Evolutionary conservation across 139 green algal species (phyloP).

Genomic region (Diplosphaera chodatii): DNA sequence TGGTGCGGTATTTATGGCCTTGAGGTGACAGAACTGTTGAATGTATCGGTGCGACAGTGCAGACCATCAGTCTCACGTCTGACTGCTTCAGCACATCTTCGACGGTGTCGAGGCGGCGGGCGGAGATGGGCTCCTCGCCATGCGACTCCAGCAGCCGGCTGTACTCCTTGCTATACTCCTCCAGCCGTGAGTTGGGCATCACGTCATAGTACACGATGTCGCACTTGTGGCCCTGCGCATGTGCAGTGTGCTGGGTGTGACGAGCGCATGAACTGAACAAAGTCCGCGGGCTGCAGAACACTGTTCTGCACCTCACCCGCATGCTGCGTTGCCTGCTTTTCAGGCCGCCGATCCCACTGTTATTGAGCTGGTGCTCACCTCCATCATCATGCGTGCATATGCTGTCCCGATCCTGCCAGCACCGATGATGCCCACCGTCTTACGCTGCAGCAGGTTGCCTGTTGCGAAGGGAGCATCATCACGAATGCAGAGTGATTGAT

Average conservation of each 20-base stretch:
- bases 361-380: too few relatives aligned
- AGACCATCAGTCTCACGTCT: too few relatives aligned
- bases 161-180: slow-evolving; percentile 72
- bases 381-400: neutral
- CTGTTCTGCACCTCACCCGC: too few relatives aligned
- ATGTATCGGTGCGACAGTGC: too few relatives aligned
- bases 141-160: slow-evolving; percentile 64
- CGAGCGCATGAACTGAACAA: too few relatives aligned
- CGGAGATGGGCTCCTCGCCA: slow-evolving; percentile 68
- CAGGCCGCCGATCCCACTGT: too few relatives aligned
- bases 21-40: too few relatives aligned
- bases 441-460: slow-evolving; percentile 72
- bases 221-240: slow-evolving; percentile 99
- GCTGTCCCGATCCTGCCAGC: slow-evolving; percentile 88
- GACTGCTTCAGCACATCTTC: slow-evolving; percentile 86
- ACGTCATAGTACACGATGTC: slow-evolving; percentile 96
- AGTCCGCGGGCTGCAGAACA: too few relatives aligned
- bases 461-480: neutral
- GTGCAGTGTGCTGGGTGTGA: too few relatives aligned
- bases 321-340: too few relatives aligned
- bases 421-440: slow-evolving; percentile 94
- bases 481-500: too few relatives aligned
- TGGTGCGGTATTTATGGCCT: too few relatives aligned
- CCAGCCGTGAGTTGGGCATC: slow-evolving; percentile 79
- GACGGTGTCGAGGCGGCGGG: slow-evolving; percentile 63